phyloP scores from a whole-genome alignment of 768 basidiomycete species.

The Lactarius psammicola region DNA sequence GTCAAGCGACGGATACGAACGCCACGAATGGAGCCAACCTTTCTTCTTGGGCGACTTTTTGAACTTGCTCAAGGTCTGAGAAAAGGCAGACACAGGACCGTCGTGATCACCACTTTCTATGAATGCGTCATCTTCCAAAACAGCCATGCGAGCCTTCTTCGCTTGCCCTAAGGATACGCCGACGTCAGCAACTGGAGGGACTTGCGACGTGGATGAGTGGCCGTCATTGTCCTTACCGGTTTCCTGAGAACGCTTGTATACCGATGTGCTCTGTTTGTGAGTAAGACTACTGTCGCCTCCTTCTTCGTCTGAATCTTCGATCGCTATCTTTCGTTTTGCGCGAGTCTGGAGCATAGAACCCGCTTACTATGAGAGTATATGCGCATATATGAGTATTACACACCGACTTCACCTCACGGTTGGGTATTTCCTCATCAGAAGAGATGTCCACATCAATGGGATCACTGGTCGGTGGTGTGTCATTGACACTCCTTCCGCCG shows the following conservation, averaged over 20 bases:
- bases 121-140: slow-evolving; percentile 43
- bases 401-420: slow-evolving; percentile 12
- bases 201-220: neutral
- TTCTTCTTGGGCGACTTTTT: slow-evolving; percentile 60
- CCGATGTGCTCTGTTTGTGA: slow-evolving; percentile 26
- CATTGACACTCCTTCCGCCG: slow-evolving; percentile 44
- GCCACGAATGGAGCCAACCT: slow-evolving; percentile 38
- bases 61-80: slow-evolving; percentile 60
- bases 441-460: slow-evolving; percentile 75
- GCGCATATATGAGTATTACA: slow-evolving; percentile 6
- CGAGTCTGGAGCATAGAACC: slow-evolving; percentile 12
- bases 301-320: slow-evolving; percentile 69
- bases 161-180: slow-evolving; percentile 39
- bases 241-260: slow-evolving; percentile 23
- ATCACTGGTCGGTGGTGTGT: slow-evolving; percentile 78
- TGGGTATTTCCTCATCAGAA: slow-evolving; percentile 46
- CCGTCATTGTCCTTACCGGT: slow-evolving; percentile 10
- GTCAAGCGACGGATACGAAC: slow-evolving; percentile 1
- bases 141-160: slow-evolving; percentile 59
- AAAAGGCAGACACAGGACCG: slow-evolving; percentile 45
- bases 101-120: slow-evolving; percentile 40
- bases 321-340: slow-evolving; percentile 65
- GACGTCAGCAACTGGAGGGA: neutral
- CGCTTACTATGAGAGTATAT: neutral
- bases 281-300: slow-evolving; percentile 9